These are phyloP conservation scores for Hansenula lynferdii DNA, from an alignment of 1,139 yeast species.

Conservation along the genomic window DNA sequence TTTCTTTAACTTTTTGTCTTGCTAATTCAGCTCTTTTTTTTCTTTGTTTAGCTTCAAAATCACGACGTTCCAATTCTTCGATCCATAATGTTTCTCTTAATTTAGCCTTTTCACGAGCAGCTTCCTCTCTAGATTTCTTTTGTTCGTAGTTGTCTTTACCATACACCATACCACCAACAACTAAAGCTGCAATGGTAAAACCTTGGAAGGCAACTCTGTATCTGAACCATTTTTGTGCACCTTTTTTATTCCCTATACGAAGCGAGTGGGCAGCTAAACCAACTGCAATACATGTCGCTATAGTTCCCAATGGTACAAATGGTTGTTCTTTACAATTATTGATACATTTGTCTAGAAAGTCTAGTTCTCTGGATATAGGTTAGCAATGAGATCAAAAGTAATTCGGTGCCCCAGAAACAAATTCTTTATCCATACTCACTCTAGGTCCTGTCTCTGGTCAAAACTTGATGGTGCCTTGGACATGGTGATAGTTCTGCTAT, in stretches of 20 bases:
- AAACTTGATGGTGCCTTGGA: slow-evolving; percentile 32
- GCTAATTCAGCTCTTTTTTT: slow-evolving; percentile 49
- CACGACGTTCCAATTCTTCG: slow-evolving; percentile 86
- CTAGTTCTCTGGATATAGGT: slow-evolving; percentile 13
- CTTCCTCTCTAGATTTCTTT: slow-evolving; percentile 53
- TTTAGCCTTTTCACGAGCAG: slow-evolving; percentile 70
- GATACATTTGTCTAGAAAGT: slow-evolving; percentile 29
- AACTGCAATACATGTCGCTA: slow-evolving; percentile 79
- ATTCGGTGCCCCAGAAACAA: no score
- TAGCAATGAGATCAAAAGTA: slow-evolving; percentile 3
- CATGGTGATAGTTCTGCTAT: no score
- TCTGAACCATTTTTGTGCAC: slow-evolving; percentile 83
- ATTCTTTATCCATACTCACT: slow-evolving; percentile 23
- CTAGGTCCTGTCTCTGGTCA: slow-evolving; percentile 23
- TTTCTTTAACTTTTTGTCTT: slow-evolving; percentile 30
- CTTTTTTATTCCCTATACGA: slow-evolving; percentile 62
- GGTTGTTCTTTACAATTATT: slow-evolving; percentile 64
- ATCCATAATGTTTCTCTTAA: slow-evolving; percentile 85
- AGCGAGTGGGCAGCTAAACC: slow-evolving; percentile 73
- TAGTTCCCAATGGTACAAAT: slow-evolving; percentile 73
- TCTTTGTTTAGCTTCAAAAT: slow-evolving; percentile 63
- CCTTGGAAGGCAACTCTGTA: slow-evolving; percentile 89
- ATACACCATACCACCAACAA: slow-evolving; percentile 69
- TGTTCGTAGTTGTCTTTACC: slow-evolving; percentile 33
- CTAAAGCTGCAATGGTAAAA: slow-evolving; percentile 73